Evolutionary conservation across 2,329 filamentous ascomycete genomes (phyloP).

Genomic region (Hypoxylon sp.): DNA sequence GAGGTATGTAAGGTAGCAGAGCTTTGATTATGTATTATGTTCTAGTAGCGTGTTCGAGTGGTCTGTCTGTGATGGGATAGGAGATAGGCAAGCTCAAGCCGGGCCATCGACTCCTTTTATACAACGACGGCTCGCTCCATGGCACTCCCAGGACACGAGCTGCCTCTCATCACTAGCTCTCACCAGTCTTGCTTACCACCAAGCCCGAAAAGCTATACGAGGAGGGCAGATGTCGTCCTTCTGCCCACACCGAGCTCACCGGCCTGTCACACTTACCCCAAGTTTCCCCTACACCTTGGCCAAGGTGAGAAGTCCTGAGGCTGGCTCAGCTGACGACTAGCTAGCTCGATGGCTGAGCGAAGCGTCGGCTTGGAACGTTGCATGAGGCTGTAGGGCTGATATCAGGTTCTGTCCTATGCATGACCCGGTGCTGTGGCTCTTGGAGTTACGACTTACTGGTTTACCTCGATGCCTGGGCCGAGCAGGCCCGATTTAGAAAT

Average conservation of each 20-base stretch:
- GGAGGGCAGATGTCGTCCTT: background rate
- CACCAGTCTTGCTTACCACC: conserved; percentile 1
- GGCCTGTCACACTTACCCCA: conserved; percentile 2
- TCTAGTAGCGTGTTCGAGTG: background rate
- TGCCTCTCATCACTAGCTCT: background rate
- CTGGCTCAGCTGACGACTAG: conserved; percentile 11
- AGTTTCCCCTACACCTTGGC: background rate
- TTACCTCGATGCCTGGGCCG: background rate
- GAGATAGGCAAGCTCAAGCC: background rate
- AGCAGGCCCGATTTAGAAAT: conserved; percentile 4
- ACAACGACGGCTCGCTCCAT: conserved; percentile 9
- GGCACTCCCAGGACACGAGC: conserved; percentile 5
- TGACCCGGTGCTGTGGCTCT: conserved; percentile 2
- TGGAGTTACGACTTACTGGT: conserved; percentile 13
- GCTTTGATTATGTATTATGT: too few species aligned
- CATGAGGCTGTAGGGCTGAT: conserved; percentile 31
- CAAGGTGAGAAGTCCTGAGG: conserved; percentile 3
- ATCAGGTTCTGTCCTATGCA: too few species aligned
- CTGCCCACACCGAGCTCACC: background rate
- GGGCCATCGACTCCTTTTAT: conserved; percentile 15
- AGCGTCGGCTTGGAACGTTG: conserved; percentile 14
- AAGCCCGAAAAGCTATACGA: conserved; percentile 11
- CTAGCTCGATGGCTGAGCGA: conserved; percentile 7
- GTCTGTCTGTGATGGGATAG: conserved; percentile 3
- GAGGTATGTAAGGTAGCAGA: too few species aligned